Evolutionary conservation across 805 yeast species (phyloP).

Genomic region (Teunomyces atbi): DNA sequence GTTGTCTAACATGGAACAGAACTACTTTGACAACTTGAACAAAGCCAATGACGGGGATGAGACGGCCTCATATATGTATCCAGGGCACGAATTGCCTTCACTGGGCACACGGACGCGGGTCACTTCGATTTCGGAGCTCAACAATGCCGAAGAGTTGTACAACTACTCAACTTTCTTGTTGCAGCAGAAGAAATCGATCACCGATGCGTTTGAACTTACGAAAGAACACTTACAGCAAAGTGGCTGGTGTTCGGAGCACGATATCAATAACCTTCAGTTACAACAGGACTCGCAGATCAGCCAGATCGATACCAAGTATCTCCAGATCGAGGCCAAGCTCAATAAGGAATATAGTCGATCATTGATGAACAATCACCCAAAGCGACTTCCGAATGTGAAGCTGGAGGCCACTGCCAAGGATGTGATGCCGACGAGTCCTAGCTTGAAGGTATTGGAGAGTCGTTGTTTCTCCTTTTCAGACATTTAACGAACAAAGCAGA

Average conservation of each 20-base stretch:
- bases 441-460: constrained; percentile 33
- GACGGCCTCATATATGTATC: not conserved
- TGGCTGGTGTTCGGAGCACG: constrained; percentile 45
- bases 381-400: constrained; percentile 3
- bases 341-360: constrained; percentile 28
- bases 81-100: not conserved
- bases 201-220: constrained; percentile 34
- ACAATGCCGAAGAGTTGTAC: constrained; percentile 24
- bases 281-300: constrained; percentile 37
- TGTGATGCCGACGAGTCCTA: constrained; percentile 24
- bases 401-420: constrained; percentile 1
- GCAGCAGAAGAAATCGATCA: constrained; percentile 32
- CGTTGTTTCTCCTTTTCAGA: constrained; percentile 27
- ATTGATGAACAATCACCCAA: constrained; percentile 14
- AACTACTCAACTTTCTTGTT: constrained; percentile 32
- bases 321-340: constrained; percentile 37
- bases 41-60: not conserved
- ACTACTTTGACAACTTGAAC: constrained; percentile 28
- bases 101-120: constrained; percentile 6
- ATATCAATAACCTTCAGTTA: constrained; percentile 37
- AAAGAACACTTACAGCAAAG: constrained; percentile 29
- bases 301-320: constrained; percentile 37
- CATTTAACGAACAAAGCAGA: not conserved
- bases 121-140: constrained; percentile 21
- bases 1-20: constrained; percentile 32